A percentile compares a stretch with the other conserved stretches of the same genome.
Conservation (phyloP, 2,329 filamentous ascomycete species). For the Claviceps pusilla region DNA sequence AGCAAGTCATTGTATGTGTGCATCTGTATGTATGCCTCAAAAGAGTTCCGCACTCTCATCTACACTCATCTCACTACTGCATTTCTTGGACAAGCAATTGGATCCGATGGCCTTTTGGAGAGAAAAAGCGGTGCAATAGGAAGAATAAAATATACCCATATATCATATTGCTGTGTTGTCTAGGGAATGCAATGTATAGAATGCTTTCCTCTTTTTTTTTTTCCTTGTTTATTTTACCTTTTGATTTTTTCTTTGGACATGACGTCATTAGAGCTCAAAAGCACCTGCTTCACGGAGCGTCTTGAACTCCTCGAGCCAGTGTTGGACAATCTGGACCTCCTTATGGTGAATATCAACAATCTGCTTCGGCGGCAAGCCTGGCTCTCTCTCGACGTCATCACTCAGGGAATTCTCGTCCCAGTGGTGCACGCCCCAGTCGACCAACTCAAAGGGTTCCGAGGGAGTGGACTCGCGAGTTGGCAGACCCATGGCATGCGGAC, state of each 20-base stretch:
- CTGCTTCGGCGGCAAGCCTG: conserved; percentile 41
- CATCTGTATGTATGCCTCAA: no score
- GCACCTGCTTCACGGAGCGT: no score
- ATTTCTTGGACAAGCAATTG: no score
- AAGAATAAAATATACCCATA: no score
- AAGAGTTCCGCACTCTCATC: no score
- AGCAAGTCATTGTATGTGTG: no score
- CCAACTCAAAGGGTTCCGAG: conserved; percentile 57
- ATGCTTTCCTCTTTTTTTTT: no score
- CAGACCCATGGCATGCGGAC: conserved; percentile 51
- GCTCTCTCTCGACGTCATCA: conserved; percentile 36
- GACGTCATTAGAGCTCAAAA: background rate
- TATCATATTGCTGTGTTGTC: no score
- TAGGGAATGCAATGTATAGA: no score
- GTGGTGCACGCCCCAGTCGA: conserved; percentile 62
- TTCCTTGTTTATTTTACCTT: background rate
- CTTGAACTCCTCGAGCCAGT: conserved; percentile 48
- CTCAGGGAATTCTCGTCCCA: conserved; percentile 59
- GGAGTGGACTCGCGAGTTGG: conserved; percentile 42
- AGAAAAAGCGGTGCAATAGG: no score
- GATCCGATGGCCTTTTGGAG: no score
- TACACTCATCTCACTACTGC: no score
- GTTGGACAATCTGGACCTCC: conserved; percentile 46
- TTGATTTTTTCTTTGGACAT: background rate
- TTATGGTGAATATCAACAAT: conserved; percentile 43